phyloP scores from a whole-genome alignment of 1,284 basidiomycete species.

The Marasmius sp. region DNA sequence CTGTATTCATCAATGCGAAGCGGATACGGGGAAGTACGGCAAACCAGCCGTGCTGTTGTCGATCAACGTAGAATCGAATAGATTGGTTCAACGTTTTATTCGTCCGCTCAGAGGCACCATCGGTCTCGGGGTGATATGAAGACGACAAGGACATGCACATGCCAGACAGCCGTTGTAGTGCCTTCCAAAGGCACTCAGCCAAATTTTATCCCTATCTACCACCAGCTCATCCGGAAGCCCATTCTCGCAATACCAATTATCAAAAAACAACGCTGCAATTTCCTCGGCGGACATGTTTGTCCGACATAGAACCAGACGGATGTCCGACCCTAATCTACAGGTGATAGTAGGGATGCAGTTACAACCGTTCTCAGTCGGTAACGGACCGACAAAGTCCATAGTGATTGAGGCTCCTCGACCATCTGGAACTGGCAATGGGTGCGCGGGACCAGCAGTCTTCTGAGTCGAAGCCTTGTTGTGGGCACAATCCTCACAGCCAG shows the following conservation, averaged over 20 bases:
- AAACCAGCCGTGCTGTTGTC: slow-evolving; percentile 44
- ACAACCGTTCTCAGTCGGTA: slow-evolving; percentile 26
- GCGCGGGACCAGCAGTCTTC: slow-evolving; percentile 22
- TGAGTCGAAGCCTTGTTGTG: slow-evolving; percentile 24
- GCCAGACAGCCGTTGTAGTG: slow-evolving; percentile 24
- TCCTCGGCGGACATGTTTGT: slow-evolving; percentile 30
- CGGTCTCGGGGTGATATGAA: slow-evolving; percentile 37
- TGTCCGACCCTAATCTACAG: slow-evolving; percentile 33
- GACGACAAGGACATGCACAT: slow-evolving; percentile 33
- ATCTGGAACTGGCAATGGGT: slow-evolving; percentile 30
- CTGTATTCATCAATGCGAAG: slow-evolving; percentile 39
- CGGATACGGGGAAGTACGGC: slow-evolving; percentile 30
- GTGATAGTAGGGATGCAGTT: slow-evolving; percentile 40
- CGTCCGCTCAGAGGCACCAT: slow-evolving; percentile 26
- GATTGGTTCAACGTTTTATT: slow-evolving; percentile 38
- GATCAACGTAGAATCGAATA: slow-evolving; percentile 35
- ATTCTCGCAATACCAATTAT: slow-evolving; percentile 38
- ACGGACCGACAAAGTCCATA: slow-evolving; percentile 32
- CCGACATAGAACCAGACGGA: slow-evolving; percentile 29
- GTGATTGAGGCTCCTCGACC: slow-evolving; percentile 21
- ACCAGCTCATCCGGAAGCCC: slow-evolving; percentile 24
- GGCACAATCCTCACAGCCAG: slow-evolving; percentile 34
- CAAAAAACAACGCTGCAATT: slow-evolving; percentile 29
- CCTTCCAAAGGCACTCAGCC: slow-evolving; percentile 23
- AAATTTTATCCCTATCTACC: slow-evolving; percentile 25